These are phyloP conservation scores for Medicago arabica DNA, from an alignment of 306 rosid genomes.

Conservation along the genomic window DNA sequence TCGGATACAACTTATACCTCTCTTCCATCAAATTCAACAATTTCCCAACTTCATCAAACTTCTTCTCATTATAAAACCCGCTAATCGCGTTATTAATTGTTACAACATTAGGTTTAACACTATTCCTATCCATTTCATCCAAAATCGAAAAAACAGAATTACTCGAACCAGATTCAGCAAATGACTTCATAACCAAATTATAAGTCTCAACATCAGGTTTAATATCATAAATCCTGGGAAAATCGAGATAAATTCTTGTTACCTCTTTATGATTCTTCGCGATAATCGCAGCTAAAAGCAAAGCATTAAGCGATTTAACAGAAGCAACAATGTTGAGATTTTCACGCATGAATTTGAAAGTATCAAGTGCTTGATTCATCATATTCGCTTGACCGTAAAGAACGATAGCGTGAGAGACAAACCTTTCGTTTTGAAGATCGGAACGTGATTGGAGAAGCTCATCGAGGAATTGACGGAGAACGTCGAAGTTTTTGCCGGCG, in stretches of 20 bases:
- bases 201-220: slow-evolving; percentile 67
- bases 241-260: slow-evolving; percentile 61
- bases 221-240: slow-evolving; percentile 62
- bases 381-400: slow-evolving; percentile 85
- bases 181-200: slow-evolving; percentile 65
- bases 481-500: slow-evolving; percentile 59
- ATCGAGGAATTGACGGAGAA: slow-evolving; percentile 60
- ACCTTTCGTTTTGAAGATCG: slow-evolving; percentile 71
- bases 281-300: slow-evolving; percentile 61
- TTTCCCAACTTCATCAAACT: slow-evolving; percentile 73
- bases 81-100: slow-evolving; percentile 50
- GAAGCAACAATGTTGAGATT: slow-evolving; percentile 53
- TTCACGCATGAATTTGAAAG: slow-evolving; percentile 50
- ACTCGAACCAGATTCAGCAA: slow-evolving; percentile 67
- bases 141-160: slow-evolving; percentile 64
- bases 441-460: slow-evolving; percentile 63
- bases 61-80: slow-evolving; percentile 75
- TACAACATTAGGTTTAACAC: slow-evolving; percentile 52
- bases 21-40: slow-evolving; percentile 67
- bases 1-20: slow-evolving; percentile 45
- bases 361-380: slow-evolving; percentile 62
- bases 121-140: slow-evolving; percentile 76
- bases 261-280: slow-evolving; percentile 69
- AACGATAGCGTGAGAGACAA: slow-evolving; percentile 62
- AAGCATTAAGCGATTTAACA: slow-evolving; percentile 67